phyloP scores from a whole-genome alignment of 306 rosid species.

The Lotus japonicus region DNA sequence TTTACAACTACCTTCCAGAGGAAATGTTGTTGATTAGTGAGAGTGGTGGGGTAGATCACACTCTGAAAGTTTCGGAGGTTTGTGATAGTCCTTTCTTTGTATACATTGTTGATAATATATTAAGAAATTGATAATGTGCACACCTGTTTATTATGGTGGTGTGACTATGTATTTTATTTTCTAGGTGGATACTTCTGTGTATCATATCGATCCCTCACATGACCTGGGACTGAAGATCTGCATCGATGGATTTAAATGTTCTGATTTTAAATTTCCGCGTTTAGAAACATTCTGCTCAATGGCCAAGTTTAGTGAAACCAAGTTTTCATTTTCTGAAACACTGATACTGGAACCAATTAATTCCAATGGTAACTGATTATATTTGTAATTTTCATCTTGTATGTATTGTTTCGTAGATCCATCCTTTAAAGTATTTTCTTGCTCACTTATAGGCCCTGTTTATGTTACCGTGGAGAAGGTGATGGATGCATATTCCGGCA shows the following conservation, averaged over 20 bases:
- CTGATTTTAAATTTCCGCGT: conserved; percentile 69
- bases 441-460: conserved; percentile 46
- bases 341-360: conserved; percentile 47
- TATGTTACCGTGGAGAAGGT: conserved; percentile 74
- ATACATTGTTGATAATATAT: not conserved
- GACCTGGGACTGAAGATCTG: conserved; percentile 66
- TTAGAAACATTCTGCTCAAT: conserved; percentile 62
- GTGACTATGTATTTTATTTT: conserved; percentile 9
- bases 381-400: not conserved
- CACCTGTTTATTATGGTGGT: not conserved
- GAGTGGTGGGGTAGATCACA: conserved; percentile 67
- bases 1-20: conserved; percentile 74
- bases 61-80: conserved; percentile 70
- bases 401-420: not conserved
- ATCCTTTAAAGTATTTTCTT: conserved; percentile 15
- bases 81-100: conserved; percentile 25
- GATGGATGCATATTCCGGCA: conserved; percentile 78
- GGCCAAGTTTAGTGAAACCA: conserved; percentile 69
- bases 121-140: not conserved
- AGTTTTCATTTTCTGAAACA: conserved; percentile 64
- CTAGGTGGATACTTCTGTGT: conserved; percentile 70
- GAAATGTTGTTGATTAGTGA: conserved; percentile 57
- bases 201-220: conserved; percentile 90
- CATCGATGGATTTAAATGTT: conserved; percentile 58
- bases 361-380: conserved; percentile 38